A percentile compares a stretch with the other conserved stretches of the same genome.
Evolutionary conservation across 192 early-diverging fungal genomes (phyloP).

Genomic region (Backusella tuberculispora): DNA sequence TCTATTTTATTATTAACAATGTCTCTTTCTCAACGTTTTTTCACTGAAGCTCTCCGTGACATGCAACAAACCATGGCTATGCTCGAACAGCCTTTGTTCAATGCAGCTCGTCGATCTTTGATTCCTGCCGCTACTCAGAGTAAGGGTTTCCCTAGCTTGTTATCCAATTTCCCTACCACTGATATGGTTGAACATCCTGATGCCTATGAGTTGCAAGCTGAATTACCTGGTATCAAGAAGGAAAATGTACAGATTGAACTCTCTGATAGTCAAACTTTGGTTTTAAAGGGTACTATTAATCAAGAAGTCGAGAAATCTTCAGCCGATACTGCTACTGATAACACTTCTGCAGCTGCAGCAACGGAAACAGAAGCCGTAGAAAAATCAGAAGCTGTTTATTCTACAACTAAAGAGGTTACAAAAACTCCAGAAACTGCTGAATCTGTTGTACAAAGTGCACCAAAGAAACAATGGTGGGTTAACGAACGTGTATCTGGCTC

Average conservation of each 20-base stretch:
- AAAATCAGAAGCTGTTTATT: background rate
- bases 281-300: constrained; percentile 38
- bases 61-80: constrained; percentile 33
- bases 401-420: background rate
- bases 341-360: background rate
- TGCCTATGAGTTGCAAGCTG: constrained; percentile 44
- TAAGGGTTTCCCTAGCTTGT: too few relatives aligned
- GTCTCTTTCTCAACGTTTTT: constrained; percentile 31
- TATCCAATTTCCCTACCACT: constrained; percentile 30
- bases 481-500: constrained; percentile 29
- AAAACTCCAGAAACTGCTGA: background rate
- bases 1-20: constrained; percentile 9
- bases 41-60: constrained; percentile 38
- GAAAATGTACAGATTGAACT: constrained; percentile 43
- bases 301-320: background rate
- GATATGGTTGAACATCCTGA: constrained; percentile 39
- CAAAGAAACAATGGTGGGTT: constrained; percentile 27
- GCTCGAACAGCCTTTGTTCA: constrained; percentile 41
- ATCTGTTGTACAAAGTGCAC: background rate
- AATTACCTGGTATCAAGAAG: constrained; percentile 45
- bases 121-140: constrained; percentile 3
- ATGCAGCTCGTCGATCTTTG: constrained; percentile 26
- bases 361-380: constrained; percentile 11
- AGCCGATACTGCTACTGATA: constrained; percentile 8
- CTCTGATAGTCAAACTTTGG: constrained; percentile 35